Conservation (phyloP, 164 flowering plant genomes). For the Piper longum region DNA sequence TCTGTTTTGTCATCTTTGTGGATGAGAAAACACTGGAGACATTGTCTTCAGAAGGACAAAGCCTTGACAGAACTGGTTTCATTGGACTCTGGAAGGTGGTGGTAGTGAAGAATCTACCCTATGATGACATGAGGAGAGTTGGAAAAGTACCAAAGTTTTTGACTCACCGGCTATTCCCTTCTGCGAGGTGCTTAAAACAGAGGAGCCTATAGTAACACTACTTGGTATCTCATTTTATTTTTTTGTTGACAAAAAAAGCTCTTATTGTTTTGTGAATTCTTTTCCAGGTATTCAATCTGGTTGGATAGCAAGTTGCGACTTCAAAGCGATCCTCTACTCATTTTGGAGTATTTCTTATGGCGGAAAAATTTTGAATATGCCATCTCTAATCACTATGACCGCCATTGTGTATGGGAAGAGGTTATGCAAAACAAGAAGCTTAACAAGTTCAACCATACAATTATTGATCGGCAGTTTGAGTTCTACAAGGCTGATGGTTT, state of each 20-base stretch:
- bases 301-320: slow-evolving; percentile 94
- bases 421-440: slow-evolving; percentile 84
- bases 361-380: slow-evolving; percentile 79
- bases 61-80: slow-evolving; percentile 55
- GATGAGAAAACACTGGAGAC: slow-evolving; percentile 71
- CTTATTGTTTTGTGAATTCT: neutral
- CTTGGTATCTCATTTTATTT: no score
- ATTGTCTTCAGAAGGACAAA: slow-evolving; percentile 68
- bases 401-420: slow-evolving; percentile 98
- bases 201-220: neutral
- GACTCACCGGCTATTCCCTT: slow-evolving; percentile 87
- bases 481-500: slow-evolving; percentile 87
- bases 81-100: slow-evolving; percentile 91
- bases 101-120: slow-evolving; percentile 83
- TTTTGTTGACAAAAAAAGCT: neutral
- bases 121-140: slow-evolving; percentile 83
- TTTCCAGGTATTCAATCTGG: slow-evolving; percentile 92
- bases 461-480: slow-evolving; percentile 82
- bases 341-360: slow-evolving; percentile 87
- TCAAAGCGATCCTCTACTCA: slow-evolving; percentile 72
- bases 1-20: slow-evolving; percentile 90
- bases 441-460: slow-evolving; percentile 80
- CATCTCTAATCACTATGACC: slow-evolving; percentile 91
- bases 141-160: slow-evolving; percentile 90
- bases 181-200: slow-evolving; percentile 57